Conservation (phyloP, 768 basidiomycete species). For the Pleurotus giganteus region DNA sequence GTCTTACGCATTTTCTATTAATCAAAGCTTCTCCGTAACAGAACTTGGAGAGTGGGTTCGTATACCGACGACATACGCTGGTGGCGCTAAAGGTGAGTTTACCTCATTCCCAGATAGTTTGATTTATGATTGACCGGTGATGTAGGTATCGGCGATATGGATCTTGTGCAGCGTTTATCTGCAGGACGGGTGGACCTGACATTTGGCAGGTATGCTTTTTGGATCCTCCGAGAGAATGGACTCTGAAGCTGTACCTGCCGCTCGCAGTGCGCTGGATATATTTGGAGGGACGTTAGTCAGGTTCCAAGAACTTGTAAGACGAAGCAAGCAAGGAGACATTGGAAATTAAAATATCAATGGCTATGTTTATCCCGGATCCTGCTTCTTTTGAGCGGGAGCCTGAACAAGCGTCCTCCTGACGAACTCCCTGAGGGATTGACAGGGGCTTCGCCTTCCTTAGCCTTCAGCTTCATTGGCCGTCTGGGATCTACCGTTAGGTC, state of each 20-base stretch:
- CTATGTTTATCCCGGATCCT: too few species aligned
- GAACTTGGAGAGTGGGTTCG: conserved; percentile 89
- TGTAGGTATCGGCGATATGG: conserved; percentile 76
- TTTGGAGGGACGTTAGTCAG: conserved; percentile 66
- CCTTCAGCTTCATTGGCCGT: too few species aligned
- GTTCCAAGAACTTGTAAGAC: conserved; percentile 52
- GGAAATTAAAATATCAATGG: too few species aligned
- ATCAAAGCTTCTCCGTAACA: conserved; percentile 29
- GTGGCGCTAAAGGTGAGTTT: conserved; percentile 80
- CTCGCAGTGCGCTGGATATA: conserved; percentile 57
- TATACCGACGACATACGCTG: conserved; percentile 95
- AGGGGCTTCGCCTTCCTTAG: too few species aligned
- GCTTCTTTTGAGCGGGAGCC: too few species aligned
- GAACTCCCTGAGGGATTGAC: too few species aligned
- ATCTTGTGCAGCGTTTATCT: conserved; percentile 77
- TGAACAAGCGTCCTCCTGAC: too few species aligned
- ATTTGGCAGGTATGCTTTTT: conserved; percentile 64
- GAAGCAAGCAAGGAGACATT: conserved; percentile 15
- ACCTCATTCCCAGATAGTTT: conserved; percentile 8
- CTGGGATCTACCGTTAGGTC: too few species aligned
- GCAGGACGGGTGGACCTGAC: conserved; percentile 84
- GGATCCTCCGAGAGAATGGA: neutral
- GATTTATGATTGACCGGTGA: neutral
- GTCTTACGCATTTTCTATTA: neutral
- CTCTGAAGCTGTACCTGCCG: conserved; percentile 18